Evolutionary conservation across 257 asterid genomes (phyloP).

Genomic region (Solanum raphanifolium): DNA sequence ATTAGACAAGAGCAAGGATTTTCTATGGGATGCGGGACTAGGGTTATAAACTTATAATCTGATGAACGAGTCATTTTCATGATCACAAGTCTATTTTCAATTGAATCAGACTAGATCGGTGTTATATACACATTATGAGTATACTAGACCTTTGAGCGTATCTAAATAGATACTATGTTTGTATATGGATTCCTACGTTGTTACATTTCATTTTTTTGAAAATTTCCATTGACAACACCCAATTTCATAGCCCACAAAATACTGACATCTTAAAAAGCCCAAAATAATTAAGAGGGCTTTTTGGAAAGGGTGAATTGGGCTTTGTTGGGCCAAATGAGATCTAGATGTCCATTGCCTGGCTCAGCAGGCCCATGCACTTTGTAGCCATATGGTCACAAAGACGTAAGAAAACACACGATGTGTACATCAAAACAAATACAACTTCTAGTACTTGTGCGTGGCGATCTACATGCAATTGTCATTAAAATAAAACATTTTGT

Average conservation of each 20-base stretch:
- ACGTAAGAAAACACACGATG: not conserved
- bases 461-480: not conserved
- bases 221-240: not conserved
- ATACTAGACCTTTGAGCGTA: not conserved
- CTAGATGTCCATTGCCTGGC: not conserved
- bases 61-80: not conserved
- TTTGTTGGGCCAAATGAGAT: not conserved
- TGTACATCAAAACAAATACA: not conserved
- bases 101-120: not conserved
- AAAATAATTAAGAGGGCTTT: not conserved
- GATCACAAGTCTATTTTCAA: not conserved
- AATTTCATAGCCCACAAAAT: not conserved
- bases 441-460: not conserved
- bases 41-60: not conserved
- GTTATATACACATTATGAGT: not conserved
- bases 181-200: not conserved
- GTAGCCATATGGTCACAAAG: not conserved
- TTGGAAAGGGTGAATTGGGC: not conserved
- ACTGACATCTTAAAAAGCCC: not conserved
- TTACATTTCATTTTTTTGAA: not conserved
- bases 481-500: too few species aligned
- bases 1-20: not conserved
- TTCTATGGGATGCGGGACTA: not conserved
- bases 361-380: not conserved
- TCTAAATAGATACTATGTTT: not conserved